phyloP scores from a whole-genome alignment of 306 rosid genomes.

The Quercus gilva region DNA sequence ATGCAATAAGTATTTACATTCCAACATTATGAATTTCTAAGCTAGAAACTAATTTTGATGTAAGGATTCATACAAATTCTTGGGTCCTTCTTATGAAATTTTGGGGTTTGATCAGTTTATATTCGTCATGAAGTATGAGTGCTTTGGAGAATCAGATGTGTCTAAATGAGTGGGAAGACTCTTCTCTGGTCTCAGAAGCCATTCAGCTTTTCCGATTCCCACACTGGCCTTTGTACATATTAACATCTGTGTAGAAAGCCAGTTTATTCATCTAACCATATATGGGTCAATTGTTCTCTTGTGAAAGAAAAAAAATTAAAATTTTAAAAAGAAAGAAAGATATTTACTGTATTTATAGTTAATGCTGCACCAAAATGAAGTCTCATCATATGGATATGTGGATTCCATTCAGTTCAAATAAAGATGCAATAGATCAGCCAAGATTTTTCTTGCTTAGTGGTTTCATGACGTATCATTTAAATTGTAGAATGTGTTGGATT shows the following conservation, averaged over 20 bases:
- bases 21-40: neutral
- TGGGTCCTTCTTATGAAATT: neutral
- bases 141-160: neutral
- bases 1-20: neutral
- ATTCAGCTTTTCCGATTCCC: neutral
- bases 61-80: neutral
- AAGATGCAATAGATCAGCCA: neutral
- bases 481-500: slow-evolving; percentile 8
- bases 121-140: neutral
- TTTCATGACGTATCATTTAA: slow-evolving; percentile 17
- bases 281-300: neutral
- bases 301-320: too few relatives aligned
- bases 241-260: neutral
- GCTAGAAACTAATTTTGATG: neutral
- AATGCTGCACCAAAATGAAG: neutral
- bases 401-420: neutral
- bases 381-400: neutral
- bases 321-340: too few relatives aligned
- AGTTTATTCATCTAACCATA: neutral
- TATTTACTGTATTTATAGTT: neutral
- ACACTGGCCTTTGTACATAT: neutral
- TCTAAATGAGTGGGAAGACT: neutral
- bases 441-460: slow-evolving; percentile 16
- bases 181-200: neutral
- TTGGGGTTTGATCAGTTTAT: neutral